Conservation (phyloP, 768 basidiomycete genomes). For the Rhizopogon rudus region DNA sequence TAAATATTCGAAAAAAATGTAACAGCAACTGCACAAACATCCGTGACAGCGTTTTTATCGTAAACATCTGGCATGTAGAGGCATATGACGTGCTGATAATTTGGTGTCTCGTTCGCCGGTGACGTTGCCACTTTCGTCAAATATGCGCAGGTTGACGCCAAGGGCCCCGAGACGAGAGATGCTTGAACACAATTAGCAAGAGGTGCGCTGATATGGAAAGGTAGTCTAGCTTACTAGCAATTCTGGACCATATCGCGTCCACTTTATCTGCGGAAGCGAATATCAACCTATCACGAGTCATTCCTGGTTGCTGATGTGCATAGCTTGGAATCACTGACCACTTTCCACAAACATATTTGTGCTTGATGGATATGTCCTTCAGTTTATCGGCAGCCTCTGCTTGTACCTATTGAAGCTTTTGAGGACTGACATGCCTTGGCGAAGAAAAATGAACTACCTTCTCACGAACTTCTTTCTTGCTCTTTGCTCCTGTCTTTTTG, state of each 20-base stretch:
- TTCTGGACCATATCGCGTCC: slow-evolving; percentile 54
- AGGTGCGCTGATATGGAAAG: background rate
- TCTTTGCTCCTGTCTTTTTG: slow-evolving; percentile 68
- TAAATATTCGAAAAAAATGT: background rate
- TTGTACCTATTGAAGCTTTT: slow-evolving; percentile 42
- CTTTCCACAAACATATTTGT: slow-evolving; percentile 59
- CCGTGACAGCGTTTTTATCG: slow-evolving; percentile 52
- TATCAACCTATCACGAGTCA: slow-evolving; percentile 47
- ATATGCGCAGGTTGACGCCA: slow-evolving; percentile 52
- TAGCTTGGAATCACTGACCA: slow-evolving; percentile 37
- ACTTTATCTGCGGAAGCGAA: slow-evolving; percentile 60
- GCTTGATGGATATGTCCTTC: slow-evolving; percentile 51
- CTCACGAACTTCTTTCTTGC: slow-evolving; percentile 74
- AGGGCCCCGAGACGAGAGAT: slow-evolving; percentile 62
- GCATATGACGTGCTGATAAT: slow-evolving; percentile 63
- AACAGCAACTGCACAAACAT: slow-evolving; percentile 31
- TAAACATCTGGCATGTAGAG: slow-evolving; percentile 70
- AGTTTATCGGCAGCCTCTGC: slow-evolving; percentile 52
- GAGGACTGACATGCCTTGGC: background rate
- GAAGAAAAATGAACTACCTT: slow-evolving; percentile 34
- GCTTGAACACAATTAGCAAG: slow-evolving; percentile 27
- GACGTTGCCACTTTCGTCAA: slow-evolving; percentile 65
- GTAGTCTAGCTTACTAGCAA: slow-evolving; percentile 46
- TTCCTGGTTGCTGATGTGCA: background rate
- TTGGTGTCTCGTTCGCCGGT: slow-evolving; percentile 39